Conservation (phyloP, 805 yeast species). For the Metschnikowia shivogae region DNA sequence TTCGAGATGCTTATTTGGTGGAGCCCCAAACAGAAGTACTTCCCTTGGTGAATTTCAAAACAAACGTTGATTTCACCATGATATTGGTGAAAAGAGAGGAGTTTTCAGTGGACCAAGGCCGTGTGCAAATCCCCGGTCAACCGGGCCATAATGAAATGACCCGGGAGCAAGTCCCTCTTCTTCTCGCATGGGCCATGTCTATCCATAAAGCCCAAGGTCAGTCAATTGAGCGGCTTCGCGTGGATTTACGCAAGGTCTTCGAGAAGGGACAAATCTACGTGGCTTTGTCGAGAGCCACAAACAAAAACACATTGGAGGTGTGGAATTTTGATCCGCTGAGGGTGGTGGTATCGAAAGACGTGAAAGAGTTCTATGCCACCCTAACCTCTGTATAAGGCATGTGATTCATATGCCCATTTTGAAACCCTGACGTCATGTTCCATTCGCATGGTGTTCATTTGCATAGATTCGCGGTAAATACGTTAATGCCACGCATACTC, state of each 20-base stretch:
- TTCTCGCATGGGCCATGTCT: conserved; percentile 95
- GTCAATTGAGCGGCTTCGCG: conserved; percentile 70
- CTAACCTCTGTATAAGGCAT: conserved; percentile 20
- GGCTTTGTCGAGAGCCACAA: conserved; percentile 85
- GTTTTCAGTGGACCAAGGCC: conserved; percentile 33
- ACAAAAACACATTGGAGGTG: conserved; percentile 79
- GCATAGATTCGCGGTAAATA: no score
- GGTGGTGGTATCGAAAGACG: conserved; percentile 69
- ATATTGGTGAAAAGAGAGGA: conserved; percentile 31
- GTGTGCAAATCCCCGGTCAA: background rate
- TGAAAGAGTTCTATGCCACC: conserved; percentile 60
- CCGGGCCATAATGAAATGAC: conserved; percentile 5
- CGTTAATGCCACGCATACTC: no score
- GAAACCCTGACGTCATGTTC: background rate
- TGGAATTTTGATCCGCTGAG: conserved; percentile 60
- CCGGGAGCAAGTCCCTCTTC: conserved; percentile 67
- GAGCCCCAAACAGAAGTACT: conserved; percentile 16
- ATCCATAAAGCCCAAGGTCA: conserved; percentile 97
- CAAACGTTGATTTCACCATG: conserved; percentile 27
- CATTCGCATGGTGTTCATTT: no score
- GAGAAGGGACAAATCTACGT: conserved; percentile 96
- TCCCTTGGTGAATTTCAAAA: conserved; percentile 48
- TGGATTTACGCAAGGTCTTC: conserved; percentile 71
- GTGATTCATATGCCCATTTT: background rate
- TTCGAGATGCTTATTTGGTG: conserved; percentile 9